Base-by-base conservation (phyloP, 495 filamentous ascomycete species). In the Xylaria nigripes region DNA sequence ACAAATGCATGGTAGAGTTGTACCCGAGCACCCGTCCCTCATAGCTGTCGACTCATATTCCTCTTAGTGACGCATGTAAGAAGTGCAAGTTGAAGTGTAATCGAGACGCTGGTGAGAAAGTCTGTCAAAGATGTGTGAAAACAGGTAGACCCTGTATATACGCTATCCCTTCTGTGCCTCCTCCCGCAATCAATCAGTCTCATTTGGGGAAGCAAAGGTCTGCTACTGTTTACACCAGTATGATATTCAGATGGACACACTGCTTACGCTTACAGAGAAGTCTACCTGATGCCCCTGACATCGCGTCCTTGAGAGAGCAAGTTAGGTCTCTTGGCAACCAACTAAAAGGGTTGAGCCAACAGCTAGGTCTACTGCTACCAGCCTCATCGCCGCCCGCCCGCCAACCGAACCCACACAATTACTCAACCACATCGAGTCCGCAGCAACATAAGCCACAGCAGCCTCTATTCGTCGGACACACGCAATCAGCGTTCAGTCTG, bases 401-500 rank as follows among this genome's bases (percentile, higher is more conserved):
- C 36, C 47, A 27, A 5, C 13, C 21, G 15, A 50, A 8, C 12
- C 18, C 13, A 50, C 47, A 0, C 40, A 12, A 40, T 1, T 41
- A 50, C 34, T 25, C 18, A 32, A 21, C 15, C 22, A 50, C 2
- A 25, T 18, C 2, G n/a, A 40, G 32, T 21, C 40, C 18, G 32
- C 34, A 24, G 21, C 25, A 50, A 40, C 47, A 50, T 25, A 34
- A 50, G 24, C 47, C 47, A 22, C 47, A 41, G 13, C 47, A 56
- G 43, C 54, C 58, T 12, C 52, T 56, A 8, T 60, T 60, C 27
- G 42, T 60, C n/a, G 58, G 58, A 6, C 54, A 45, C 8, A 60
- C 58, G 16, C 54, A 45, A 10, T 50, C 58, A 10, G 54, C 48
- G 8, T 60, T 60, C 49, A 51, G 29, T 24, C 25, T 60, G 9